A percentile compares a stretch with the other conserved stretches of the same genome.
Conservation (phyloP, 2,329 filamentous ascomycete genomes). For the Geoglossum cookeanum region DNA sequence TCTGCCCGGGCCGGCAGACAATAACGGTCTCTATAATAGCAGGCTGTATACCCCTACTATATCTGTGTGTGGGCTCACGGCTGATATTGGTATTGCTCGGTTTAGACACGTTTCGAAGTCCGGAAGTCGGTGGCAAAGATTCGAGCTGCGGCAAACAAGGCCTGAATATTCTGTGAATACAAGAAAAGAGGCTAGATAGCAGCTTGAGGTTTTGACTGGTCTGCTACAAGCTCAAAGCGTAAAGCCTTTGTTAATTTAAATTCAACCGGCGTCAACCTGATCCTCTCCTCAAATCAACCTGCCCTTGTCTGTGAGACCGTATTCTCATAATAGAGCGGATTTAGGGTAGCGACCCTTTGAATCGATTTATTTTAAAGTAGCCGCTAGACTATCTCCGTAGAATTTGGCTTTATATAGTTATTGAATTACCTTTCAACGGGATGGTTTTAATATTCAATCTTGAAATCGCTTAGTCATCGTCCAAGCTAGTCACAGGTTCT, state of each 20-base stretch:
- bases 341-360: background rate
- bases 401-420: background rate
- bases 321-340: background rate
- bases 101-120: slow-evolving; percentile 73
- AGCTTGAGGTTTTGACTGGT: background rate
- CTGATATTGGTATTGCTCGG: background rate
- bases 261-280: background rate
- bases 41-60: background rate
- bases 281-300: background rate
- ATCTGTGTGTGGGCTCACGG: background rate
- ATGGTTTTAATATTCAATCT: no score
- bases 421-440: no score
- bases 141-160: slow-evolving; percentile 53
- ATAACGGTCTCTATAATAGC: background rate
- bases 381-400: background rate
- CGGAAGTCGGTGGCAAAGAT: slow-evolving; percentile 91
- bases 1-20: background rate
- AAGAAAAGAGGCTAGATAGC: background rate
- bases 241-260: background rate
- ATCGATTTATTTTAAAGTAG: background rate
- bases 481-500: background rate
- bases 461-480: background rate
- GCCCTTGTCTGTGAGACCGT: no score
- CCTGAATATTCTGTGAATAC: slow-evolving; percentile 16
- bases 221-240: background rate